phyloP scores from a whole-genome alignment of 2,329 filamentous ascomycete species.

The Pyrenochaeta sp. region DNA sequence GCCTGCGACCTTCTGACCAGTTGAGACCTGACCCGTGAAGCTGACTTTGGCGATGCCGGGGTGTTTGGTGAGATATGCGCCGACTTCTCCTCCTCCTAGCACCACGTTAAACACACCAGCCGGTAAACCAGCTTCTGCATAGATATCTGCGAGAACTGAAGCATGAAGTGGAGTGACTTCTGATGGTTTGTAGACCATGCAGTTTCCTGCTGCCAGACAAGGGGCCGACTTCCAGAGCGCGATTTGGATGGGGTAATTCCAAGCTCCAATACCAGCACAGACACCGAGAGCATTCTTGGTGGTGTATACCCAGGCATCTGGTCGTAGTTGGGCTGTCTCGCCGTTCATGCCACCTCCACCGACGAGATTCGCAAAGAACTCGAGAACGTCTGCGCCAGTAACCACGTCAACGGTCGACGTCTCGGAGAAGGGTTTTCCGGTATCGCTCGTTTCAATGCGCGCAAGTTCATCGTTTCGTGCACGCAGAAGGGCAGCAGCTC shows the following conservation, averaged over 20 bases:
- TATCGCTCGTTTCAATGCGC: constrained; percentile 80
- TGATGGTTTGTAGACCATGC: constrained; percentile 90
- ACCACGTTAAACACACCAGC: constrained; percentile 87
- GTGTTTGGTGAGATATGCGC: constrained; percentile 76
- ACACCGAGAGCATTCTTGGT: constrained; percentile 83
- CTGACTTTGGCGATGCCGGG: constrained; percentile 81
- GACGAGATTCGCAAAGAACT: constrained; percentile 84
- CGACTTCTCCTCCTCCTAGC: constrained; percentile 80
- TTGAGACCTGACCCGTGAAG: constrained; percentile 87
- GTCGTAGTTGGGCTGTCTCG: constrained; percentile 75
- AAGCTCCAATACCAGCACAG: constrained; percentile 86
- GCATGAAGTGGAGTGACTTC: constrained; percentile 88
- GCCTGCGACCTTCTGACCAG: constrained; percentile 80
- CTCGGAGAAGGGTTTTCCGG: constrained; percentile 84
- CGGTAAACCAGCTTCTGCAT: constrained; percentile 79
- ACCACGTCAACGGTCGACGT: constrained; percentile 83
- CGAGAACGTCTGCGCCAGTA: constrained; percentile 83
- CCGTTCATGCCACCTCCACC: constrained; percentile 81
- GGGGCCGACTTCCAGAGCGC: constrained; percentile 89
- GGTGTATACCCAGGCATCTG: constrained; percentile 82
- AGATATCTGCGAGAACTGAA: constrained; percentile 76
- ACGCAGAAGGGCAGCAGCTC: constrained; percentile 76
- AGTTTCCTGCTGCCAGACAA: constrained; percentile 84
- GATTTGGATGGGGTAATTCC: constrained; percentile 93
- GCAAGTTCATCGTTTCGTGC: constrained; percentile 81